phyloP scores from a whole-genome alignment of 495 filamentous ascomycete genomes.

The Aspergillus incahuasiensis region DNA sequence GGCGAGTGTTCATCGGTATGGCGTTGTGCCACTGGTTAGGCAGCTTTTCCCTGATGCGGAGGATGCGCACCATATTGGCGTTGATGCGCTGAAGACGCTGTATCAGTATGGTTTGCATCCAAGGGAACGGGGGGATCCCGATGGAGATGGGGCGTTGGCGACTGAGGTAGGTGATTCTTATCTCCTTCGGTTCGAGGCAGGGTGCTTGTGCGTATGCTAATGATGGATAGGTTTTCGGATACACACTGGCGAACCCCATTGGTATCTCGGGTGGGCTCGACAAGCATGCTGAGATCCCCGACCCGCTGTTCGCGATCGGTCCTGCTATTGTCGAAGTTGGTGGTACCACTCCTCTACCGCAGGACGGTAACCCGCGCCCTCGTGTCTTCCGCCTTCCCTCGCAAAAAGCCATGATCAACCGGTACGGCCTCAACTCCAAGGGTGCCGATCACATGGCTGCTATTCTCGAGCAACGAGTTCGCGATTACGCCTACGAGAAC shows the following conservation, averaged over 20 bases:
- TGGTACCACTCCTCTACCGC: slow-evolving; percentile 78
- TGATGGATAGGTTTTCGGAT: slow-evolving; percentile 62
- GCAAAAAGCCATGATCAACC: slow-evolving; percentile 84
- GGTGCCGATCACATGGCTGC: slow-evolving; percentile 84
- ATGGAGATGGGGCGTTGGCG: slow-evolving; percentile 46
- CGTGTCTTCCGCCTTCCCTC: slow-evolving; percentile 81
- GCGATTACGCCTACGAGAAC: slow-evolving; percentile 64
- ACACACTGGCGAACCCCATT: slow-evolving; percentile 74
- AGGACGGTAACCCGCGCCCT: slow-evolving; percentile 80
- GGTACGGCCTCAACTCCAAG: slow-evolving; percentile 89
- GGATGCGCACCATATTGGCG: slow-evolving; percentile 79
- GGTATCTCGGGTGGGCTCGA: slow-evolving; percentile 91
- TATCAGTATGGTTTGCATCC: slow-evolving; percentile 59
- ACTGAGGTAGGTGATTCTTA: slow-evolving; percentile 39
- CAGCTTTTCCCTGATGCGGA: slow-evolving; percentile 76
- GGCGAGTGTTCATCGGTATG: slow-evolving; percentile 75
- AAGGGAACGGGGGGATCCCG: slow-evolving; percentile 62
- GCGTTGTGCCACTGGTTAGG: slow-evolving; percentile 70
- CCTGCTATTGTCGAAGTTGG: slow-evolving; percentile 85
- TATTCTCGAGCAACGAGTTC: slow-evolving; percentile 69
- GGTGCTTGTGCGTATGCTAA: not conserved
- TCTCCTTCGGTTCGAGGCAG: too few species aligned
- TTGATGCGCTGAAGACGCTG: slow-evolving; percentile 52
- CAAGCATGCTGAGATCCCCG: slow-evolving; percentile 85
- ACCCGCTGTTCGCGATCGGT: slow-evolving; percentile 75